These are phyloP conservation scores for Rehmannia glutinosa DNA, from an alignment of 257 asterid genomes.

Conservation along the genomic window DNA sequence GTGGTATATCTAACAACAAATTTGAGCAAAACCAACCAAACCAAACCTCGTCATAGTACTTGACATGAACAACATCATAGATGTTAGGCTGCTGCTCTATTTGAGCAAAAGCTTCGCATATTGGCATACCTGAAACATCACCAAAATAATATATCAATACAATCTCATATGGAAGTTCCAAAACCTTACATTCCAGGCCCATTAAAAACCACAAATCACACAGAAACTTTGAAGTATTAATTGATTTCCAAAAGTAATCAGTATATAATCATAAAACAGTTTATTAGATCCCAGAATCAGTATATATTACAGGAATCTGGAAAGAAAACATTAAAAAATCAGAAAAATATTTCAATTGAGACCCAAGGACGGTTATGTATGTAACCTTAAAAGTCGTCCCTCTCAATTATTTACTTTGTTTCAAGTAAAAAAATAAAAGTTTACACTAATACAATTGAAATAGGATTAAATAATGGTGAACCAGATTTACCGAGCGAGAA, in stretches of 20 bases:
- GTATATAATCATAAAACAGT: too few species aligned
- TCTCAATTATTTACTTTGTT: too few species aligned
- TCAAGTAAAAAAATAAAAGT: too few species aligned
- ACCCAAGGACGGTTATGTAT: too few species aligned
- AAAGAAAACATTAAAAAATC: not conserved
- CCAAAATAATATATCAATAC: not conserved
- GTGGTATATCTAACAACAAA: too few species aligned
- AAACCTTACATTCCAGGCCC: too few species aligned
- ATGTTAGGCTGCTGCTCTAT: slow-evolving; percentile 78
- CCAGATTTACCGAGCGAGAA: slow-evolving; percentile 59
- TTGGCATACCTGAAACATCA: slow-evolving; percentile 67
- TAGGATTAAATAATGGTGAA: too few species aligned
- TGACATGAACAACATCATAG: slow-evolving; percentile 82
- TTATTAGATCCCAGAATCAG: too few species aligned
- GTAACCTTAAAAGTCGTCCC: too few species aligned
- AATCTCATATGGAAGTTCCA: not conserved
- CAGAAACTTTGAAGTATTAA: not conserved
- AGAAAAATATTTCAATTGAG: not conserved
- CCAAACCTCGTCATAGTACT: slow-evolving; percentile 82
- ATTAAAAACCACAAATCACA: not conserved
- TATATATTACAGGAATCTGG: not conserved
- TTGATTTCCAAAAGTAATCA: not conserved
- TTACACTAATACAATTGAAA: too few species aligned
- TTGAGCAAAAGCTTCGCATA: slow-evolving; percentile 83
- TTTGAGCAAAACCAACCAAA: slow-evolving; percentile 10